A percentile compares a stretch with the other conserved stretches of the same genome.
Evolutionary conservation across 148 eudicot species (phyloP).

Genomic region (Camellia lanceoleosa): DNA sequence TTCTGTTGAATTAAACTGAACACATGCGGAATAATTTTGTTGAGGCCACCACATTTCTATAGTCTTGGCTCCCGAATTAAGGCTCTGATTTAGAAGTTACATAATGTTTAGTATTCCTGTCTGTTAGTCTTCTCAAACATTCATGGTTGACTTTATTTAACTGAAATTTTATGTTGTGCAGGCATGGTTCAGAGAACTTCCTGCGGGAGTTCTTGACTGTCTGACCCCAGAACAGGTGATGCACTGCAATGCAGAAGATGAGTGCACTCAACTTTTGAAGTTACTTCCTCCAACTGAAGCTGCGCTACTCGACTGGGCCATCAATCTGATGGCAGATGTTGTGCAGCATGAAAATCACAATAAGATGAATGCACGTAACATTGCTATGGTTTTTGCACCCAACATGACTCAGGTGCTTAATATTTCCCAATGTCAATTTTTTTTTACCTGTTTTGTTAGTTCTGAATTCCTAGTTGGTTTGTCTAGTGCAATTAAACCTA

Average conservation of each 20-base stretch:
- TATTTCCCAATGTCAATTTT: too few species aligned
- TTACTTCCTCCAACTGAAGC: slow-evolving; percentile 73
- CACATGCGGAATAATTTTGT: neutral
- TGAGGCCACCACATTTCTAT: neutral
- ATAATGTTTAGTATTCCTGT: neutral
- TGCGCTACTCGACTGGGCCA: slow-evolving; percentile 86
- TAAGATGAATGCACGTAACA: slow-evolving; percentile 92
- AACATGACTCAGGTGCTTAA: slow-evolving; percentile 88
- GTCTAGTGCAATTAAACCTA: neutral
- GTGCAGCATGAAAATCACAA: slow-evolving; percentile 60
- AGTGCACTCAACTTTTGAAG: slow-evolving; percentile 56
- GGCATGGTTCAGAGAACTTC: slow-evolving; percentile 98
- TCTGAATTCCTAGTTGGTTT: neutral
- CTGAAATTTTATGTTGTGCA: slow-evolving; percentile 19
- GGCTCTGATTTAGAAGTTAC: neutral
- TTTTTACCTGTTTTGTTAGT: neutral
- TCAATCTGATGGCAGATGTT: slow-evolving; percentile 89
- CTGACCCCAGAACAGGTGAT: slow-evolving; percentile 80
- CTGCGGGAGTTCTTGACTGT: slow-evolving; percentile 78
- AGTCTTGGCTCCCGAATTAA: neutral
- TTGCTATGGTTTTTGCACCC: slow-evolving; percentile 96
- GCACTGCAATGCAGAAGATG: slow-evolving; percentile 82
- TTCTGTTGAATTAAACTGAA: neutral
- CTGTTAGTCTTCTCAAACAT: neutral
- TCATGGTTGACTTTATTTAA: neutral